phyloP scores from a whole-genome alignment of 495 filamentous ascomycete species.

The Penicillium pancosmium region DNA sequence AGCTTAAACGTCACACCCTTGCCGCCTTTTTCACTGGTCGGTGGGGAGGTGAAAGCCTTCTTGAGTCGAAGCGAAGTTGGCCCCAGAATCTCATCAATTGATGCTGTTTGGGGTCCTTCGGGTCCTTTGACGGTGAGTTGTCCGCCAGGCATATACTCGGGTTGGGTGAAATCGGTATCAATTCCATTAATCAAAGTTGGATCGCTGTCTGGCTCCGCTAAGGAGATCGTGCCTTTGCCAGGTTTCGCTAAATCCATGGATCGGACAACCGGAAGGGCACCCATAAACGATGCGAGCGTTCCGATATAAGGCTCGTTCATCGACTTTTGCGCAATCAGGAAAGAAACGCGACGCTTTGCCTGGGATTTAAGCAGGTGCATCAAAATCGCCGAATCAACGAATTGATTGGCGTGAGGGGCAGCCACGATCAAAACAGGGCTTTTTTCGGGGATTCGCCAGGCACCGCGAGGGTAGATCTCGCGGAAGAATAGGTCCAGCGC shows the following conservation, averaged over 20 bases:
- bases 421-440: constrained; percentile 94
- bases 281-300: constrained; percentile 72
- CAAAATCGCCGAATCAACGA: constrained; percentile 90
- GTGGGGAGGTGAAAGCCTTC: constrained; percentile 73
- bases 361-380: constrained; percentile 84
- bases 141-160: constrained; percentile 72
- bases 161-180: constrained; percentile 76
- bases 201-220: constrained; percentile 82
- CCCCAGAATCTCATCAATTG: constrained; percentile 75
- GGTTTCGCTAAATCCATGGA: constrained; percentile 85
- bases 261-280: constrained; percentile 86
- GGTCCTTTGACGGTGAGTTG: constrained; percentile 80
- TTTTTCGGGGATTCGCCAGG: constrained; percentile 84
- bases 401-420: constrained; percentile 97
- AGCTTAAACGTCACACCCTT: constrained; percentile 80
- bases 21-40: constrained; percentile 58
- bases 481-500: constrained; percentile 93
- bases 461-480: constrained; percentile 89
- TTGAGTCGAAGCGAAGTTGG: constrained; percentile 80
- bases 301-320: constrained; percentile 86
- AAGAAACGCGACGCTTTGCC: constrained; percentile 81
- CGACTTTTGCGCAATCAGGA: constrained; percentile 91
- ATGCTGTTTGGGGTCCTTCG: constrained; percentile 74
- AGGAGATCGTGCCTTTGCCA: constrained; percentile 77
- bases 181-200: constrained; percentile 78